Evolutionary conservation across 768 basidiomycete species (phyloP).

Genomic region (Suillus alpinus): DNA sequence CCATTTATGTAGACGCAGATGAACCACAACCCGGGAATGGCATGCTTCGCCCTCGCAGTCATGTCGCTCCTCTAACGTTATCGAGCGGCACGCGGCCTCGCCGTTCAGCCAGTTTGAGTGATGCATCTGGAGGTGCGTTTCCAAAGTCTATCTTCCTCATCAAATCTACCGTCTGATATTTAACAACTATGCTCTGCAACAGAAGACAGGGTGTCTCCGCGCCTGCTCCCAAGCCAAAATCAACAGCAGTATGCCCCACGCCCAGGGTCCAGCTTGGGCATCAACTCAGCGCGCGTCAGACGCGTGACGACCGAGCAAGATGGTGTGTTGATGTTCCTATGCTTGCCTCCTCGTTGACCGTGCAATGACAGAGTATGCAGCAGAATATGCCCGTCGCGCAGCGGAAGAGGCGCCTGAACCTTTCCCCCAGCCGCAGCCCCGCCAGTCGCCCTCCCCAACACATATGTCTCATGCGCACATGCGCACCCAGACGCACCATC

Average conservation of each 20-base stretch:
- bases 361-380: constrained; percentile 21
- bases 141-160: neutral
- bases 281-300: constrained; percentile 35
- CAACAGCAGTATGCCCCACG: constrained; percentile 27
- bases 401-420: constrained; percentile 11
- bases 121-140: constrained; percentile 40
- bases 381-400: constrained; percentile 23
- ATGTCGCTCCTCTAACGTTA: constrained; percentile 26
- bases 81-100: constrained; percentile 56
- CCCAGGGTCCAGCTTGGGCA: constrained; percentile 45
- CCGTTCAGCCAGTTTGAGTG: constrained; percentile 77
- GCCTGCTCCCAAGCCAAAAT: constrained; percentile 17
- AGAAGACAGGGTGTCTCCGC: constrained; percentile 27
- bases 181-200: constrained; percentile 18
- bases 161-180: constrained; percentile 20
- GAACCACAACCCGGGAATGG: constrained; percentile 26
- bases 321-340: constrained; percentile 23
- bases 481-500: constrained; percentile 48
- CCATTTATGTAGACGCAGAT: constrained; percentile 28
- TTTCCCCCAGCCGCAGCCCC: constrained; percentile 29
- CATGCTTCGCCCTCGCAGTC: constrained; percentile 24
- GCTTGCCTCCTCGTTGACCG: neutral
- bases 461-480: constrained; percentile 32
- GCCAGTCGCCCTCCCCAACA: constrained; percentile 56
- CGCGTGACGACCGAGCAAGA: constrained; percentile 47